phyloP scores from a whole-genome alignment of 1,284 basidiomycete species.

The Macrocystidia cucumis region DNA sequence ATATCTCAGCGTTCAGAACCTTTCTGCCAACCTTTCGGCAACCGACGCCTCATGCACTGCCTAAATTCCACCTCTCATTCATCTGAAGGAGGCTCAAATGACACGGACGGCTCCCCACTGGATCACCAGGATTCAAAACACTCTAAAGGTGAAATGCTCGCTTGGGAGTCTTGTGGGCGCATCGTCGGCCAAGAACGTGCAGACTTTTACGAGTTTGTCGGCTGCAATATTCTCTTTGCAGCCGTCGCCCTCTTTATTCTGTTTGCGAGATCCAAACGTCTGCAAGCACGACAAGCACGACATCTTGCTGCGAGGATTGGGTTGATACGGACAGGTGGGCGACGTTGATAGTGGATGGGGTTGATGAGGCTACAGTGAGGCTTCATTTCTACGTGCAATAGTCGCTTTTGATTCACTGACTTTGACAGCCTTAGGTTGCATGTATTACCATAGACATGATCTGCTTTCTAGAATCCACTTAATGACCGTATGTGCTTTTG shows the following conservation, averaged over 20 bases:
- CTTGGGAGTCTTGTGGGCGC: conserved; percentile 88
- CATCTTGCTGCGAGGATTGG: conserved; percentile 82
- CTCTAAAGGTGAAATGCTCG: conserved; percentile 60
- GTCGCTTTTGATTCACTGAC: no score
- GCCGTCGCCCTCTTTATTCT: conserved; percentile 58
- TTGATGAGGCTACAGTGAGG: no score
- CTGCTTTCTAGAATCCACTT: no score
- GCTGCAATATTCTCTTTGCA: conserved; percentile 71
- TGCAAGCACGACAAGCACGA: conserved; percentile 69
- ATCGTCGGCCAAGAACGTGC: conserved; percentile 69
- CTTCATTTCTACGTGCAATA: no score
- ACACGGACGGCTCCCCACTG: no score
- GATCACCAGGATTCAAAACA: conserved; percentile 15
- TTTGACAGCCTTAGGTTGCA: no score
- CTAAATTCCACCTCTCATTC: conserved; percentile 29
- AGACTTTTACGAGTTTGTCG: conserved; percentile 86
- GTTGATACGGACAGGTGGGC: conserved; percentile 26
- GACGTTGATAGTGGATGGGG: no score
- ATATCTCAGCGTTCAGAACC: conserved; percentile 64
- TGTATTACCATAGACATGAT: no score
- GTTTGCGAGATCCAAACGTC: conserved; percentile 56
- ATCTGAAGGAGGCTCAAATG: no score
- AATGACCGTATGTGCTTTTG: no score
- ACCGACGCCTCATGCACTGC: conserved; percentile 81
- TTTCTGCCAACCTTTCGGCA: conserved; percentile 88